Percentiles rank a stretch among this genome's conserved stretches.
Evolutionary conservation across 1,139 yeast species (phyloP).

Genomic region (Debaryomyces coudertii): DNA sequence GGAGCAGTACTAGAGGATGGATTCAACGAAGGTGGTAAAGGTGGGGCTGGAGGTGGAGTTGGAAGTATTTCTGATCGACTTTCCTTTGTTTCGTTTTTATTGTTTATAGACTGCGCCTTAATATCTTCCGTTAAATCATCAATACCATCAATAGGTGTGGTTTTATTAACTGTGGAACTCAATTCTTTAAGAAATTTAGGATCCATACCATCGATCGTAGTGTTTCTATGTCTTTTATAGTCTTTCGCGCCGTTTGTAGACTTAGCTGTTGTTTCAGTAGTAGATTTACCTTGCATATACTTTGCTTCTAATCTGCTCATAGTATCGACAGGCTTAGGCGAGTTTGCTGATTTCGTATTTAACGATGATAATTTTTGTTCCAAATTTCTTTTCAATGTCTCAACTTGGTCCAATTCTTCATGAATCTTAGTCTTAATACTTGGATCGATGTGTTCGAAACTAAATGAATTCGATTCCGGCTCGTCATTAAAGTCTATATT

Average conservation of each 20-base stretch:
- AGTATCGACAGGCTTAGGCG: conserved; percentile 24
- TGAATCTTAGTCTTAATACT: conserved; percentile 39
- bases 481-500: conserved; percentile 54
- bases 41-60: conserved; percentile 8
- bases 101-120: conserved; percentile 12
- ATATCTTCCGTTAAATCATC: conserved; percentile 13
- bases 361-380: conserved; percentile 35
- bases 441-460: conserved; percentile 33
- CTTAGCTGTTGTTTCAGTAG: conserved; percentile 13
- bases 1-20: conserved; percentile 4
- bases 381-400: conserved; percentile 46
- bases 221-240: conserved; percentile 34
- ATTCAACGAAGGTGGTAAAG: conserved; percentile 5
- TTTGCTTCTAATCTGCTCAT: conserved; percentile 48
- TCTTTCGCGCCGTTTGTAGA: conserved; percentile 15
- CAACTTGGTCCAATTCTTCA: conserved; percentile 51
- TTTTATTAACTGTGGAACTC: conserved; percentile 50
- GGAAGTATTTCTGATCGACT: neutral
- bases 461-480: conserved; percentile 17
- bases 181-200: conserved; percentile 63
- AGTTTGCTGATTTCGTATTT: conserved; percentile 14
- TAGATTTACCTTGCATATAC: conserved; percentile 51
- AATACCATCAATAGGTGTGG: conserved; percentile 33
- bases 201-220: conserved; percentile 46
- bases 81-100: conserved; percentile 8